Conservation (phyloP, 1,139 yeast species). For the Saccharomyces hybrid region DNA sequence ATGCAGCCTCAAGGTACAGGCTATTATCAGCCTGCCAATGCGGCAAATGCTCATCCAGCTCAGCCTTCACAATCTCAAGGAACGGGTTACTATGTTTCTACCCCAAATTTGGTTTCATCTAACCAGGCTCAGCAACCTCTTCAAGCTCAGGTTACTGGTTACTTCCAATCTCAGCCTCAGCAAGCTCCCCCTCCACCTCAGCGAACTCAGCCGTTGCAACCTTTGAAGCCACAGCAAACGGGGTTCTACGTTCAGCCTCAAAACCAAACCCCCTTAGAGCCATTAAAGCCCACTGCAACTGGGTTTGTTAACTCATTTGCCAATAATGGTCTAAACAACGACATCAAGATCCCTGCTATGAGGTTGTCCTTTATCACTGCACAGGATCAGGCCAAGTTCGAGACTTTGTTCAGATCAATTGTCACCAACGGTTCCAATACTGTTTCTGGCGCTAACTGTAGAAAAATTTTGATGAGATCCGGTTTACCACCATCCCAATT, state of each 20-base stretch:
- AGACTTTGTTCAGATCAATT: conserved; percentile 68
- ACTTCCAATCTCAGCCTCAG: conserved; percentile 9
- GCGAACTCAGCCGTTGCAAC: conserved; percentile 12
- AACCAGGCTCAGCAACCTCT: conserved; percentile 7
- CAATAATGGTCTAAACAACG: conserved; percentile 34
- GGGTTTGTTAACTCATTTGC: conserved; percentile 35
- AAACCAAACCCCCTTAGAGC: conserved; percentile 30
- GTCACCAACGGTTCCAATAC: conserved; percentile 74
- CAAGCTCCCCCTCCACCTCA: conserved; percentile 9
- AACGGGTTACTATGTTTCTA: conserved; percentile 8
- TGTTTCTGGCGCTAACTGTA: conserved; percentile 68
- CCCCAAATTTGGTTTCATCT: conserved; percentile 7
- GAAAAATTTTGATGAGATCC: conserved; percentile 72
- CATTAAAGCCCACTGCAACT: conserved; percentile 33
- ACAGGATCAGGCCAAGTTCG: conserved; percentile 79
- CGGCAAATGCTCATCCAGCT: conserved; percentile 8
- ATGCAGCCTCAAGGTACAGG: conserved; percentile 12
- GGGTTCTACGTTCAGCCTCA: conserved; percentile 31
- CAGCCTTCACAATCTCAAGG: conserved; percentile 9
- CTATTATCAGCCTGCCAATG: conserved; percentile 13
- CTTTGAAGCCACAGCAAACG: conserved; percentile 31
- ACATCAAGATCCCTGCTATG: conserved; percentile 51
- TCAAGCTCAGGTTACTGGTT: conserved; percentile 15
- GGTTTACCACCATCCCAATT: conserved; percentile 67
- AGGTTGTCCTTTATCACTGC: conserved; percentile 79